Evolutionary conservation across 1,284 basidiomycete species (phyloP).

Genomic region (Boletellus deceptivus): DNA sequence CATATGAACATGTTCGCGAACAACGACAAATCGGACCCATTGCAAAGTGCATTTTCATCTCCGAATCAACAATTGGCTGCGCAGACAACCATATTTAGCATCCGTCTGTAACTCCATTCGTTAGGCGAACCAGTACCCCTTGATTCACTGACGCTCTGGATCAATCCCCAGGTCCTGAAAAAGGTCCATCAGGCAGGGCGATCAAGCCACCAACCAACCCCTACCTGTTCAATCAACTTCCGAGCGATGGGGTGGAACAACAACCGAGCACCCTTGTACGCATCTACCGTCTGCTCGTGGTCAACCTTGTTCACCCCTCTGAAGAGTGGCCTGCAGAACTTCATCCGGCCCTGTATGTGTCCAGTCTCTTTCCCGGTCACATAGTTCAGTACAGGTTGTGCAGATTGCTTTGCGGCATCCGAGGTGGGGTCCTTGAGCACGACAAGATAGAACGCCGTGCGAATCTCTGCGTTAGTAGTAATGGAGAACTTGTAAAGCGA

Average conservation of each 20-base stretch:
- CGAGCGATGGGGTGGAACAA: slow-evolving; percentile 81
- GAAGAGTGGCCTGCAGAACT: slow-evolving; percentile 76
- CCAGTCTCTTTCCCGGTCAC: slow-evolving; percentile 61
- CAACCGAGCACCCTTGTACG: slow-evolving; percentile 53
- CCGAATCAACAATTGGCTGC: no score
- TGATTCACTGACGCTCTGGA: no score
- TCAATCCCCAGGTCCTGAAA: slow-evolving; percentile 21
- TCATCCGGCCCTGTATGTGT: slow-evolving; percentile 75
- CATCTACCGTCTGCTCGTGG: slow-evolving; percentile 56
- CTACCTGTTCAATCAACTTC: slow-evolving; percentile 71
- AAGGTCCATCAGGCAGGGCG: neutral
- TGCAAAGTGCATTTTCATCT: no score
- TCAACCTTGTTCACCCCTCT: slow-evolving; percentile 58
- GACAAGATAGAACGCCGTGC: slow-evolving; percentile 68
- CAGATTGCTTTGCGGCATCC: slow-evolving; percentile 47
- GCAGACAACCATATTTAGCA: no score
- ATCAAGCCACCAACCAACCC: neutral
- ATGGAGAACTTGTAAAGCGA: slow-evolving; percentile 52
- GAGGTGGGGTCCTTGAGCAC: slow-evolving; percentile 54
- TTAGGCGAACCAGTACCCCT: no score
- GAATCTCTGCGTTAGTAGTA: slow-evolving; percentile 68
- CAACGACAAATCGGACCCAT: no score
- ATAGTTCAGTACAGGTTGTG: slow-evolving; percentile 62
- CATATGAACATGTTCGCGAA: no score
- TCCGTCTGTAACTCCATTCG: no score